These are phyloP conservation scores for Bipolaris gigantea DNA, from an alignment of 2,329 filamentous ascomycete species.

Conservation along the genomic window DNA sequence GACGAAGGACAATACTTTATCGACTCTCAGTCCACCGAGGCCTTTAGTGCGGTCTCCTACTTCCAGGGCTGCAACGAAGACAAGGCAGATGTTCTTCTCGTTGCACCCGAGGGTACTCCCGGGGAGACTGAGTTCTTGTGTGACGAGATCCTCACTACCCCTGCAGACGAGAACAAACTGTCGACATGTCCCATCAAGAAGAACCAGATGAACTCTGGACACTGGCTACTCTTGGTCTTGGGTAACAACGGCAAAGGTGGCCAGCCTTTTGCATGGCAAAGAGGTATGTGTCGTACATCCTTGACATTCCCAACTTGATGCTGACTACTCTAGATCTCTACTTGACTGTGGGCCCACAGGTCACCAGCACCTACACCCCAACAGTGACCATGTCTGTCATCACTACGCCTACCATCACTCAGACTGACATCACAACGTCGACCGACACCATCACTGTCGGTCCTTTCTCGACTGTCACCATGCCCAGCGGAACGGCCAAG, in stretches of 20 bases:
- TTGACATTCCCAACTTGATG: slow-evolving; percentile 5
- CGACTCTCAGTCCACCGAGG: slow-evolving; percentile 46
- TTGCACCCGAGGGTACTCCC: slow-evolving; percentile 39
- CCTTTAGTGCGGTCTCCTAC: slow-evolving; percentile 50
- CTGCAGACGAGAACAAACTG: slow-evolving; percentile 44
- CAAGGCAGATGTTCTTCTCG: slow-evolving; percentile 47
- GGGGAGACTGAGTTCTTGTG: slow-evolving; percentile 48
- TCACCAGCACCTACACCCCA: slow-evolving; percentile 36
- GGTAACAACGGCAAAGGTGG: slow-evolving; percentile 50
- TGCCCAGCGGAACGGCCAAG: slow-evolving; percentile 38
- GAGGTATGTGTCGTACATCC: slow-evolving; percentile 40
- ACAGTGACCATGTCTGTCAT: slow-evolving; percentile 41
- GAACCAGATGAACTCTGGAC: slow-evolving; percentile 48
- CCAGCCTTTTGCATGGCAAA: slow-evolving; percentile 50
- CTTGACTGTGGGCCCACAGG: slow-evolving; percentile 39
- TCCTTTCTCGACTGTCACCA: slow-evolving; percentile 36
- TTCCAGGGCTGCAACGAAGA: slow-evolving; percentile 50
- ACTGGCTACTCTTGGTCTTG: slow-evolving; percentile 50
- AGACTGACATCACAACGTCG: slow-evolving; percentile 30
- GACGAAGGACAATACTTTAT: slow-evolving; percentile 51
- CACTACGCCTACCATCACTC: slow-evolving; percentile 30
- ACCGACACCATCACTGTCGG: slow-evolving; percentile 28
- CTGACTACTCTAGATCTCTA: slow-evolving; percentile 31
- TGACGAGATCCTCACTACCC: slow-evolving; percentile 45
- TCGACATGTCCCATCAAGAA: slow-evolving; percentile 51